Evolutionary conservation across 139 green algal genomes (phyloP).

Genomic region (Trebouxia sp.): DNA sequence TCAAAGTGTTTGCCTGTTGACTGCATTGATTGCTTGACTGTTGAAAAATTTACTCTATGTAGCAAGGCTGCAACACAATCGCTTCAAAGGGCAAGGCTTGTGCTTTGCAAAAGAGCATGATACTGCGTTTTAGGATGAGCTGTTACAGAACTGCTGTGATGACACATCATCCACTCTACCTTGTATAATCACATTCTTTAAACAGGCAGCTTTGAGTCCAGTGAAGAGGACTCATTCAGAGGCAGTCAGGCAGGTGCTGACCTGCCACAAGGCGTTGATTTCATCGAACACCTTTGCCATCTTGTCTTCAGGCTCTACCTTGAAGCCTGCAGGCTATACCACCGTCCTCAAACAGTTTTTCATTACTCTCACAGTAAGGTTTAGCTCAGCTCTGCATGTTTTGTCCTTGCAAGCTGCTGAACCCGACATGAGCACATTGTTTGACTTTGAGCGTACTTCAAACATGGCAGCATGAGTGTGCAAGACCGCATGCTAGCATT

Average conservation of each 20-base stretch:
- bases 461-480: too few relatives aligned
- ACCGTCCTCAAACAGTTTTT: too few relatives aligned
- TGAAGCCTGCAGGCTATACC: slow-evolving; percentile 51
- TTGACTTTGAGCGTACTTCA: too few relatives aligned
- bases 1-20: neutral
- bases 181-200: neutral
- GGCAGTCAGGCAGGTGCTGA: neutral
- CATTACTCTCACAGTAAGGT: neutral
- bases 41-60: neutral
- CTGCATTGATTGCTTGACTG: neutral
- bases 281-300: slow-evolving; percentile 74
- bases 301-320: slow-evolving; percentile 64
- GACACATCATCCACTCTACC: too few relatives aligned
- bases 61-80: neutral
- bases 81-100: too few relatives aligned
- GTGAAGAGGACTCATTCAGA: neutral
- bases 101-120: neutral
- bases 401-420: neutral
- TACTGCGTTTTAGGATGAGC: neutral
- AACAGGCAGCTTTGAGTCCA: too few relatives aligned
- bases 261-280: slow-evolving; percentile 61
- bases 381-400: neutral
- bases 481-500: too few relatives aligned
- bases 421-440: too few relatives aligned
- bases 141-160: neutral